These are phyloP conservation scores for Fraxinus baroniana DNA, from an alignment of 305 asterid species.

Conservation along the genomic window DNA sequence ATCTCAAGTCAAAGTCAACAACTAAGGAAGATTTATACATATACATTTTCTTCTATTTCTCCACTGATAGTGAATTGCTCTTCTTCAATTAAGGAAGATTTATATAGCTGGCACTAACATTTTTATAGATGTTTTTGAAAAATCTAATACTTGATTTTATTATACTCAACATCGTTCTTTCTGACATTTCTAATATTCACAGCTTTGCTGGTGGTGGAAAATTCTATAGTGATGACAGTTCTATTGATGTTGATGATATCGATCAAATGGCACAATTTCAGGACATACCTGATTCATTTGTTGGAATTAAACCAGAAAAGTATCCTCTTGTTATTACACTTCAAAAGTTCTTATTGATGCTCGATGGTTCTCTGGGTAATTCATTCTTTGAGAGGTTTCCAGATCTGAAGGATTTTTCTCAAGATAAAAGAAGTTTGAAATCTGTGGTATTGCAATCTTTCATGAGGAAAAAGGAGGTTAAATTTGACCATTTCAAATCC, in stretches of 20 bases:
- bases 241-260: constrained; percentile 39
- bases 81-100: not conserved
- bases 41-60: not conserved
- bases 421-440: constrained; percentile 28
- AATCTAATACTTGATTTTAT: not conserved
- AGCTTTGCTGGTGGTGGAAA: constrained; percentile 42
- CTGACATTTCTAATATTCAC: constrained; percentile 19
- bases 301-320: constrained; percentile 37
- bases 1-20: not conserved
- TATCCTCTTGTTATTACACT: constrained; percentile 65
- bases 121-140: not conserved
- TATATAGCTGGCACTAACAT: not conserved
- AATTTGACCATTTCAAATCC: constrained; percentile 49
- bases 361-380: constrained; percentile 51
- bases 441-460: constrained; percentile 47
- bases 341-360: constrained; percentile 63
- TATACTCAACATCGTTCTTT: not conserved
- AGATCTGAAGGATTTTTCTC: constrained; percentile 26
- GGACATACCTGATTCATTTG: constrained; percentile 56
- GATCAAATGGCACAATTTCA: constrained; percentile 43
- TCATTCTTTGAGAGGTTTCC: constrained; percentile 60
- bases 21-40: not conserved
- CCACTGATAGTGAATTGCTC: not conserved
- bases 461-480: constrained; percentile 60
- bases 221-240: constrained; percentile 21